These are phyloP conservation scores for Oxytropis ochrocephala DNA, from an alignment of 306 rosid species.

Conservation along the genomic window DNA sequence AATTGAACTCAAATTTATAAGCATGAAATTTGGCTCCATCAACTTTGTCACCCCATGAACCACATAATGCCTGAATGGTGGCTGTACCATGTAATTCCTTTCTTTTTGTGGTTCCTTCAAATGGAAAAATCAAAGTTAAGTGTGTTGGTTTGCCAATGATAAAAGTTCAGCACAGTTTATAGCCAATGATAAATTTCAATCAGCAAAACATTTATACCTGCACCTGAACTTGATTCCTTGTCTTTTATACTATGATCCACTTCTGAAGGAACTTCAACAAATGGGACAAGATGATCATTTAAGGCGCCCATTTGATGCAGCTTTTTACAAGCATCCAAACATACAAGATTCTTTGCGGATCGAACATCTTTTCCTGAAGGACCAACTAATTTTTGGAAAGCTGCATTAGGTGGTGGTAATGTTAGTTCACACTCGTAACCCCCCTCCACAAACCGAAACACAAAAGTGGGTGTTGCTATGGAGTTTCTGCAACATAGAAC, in stretches of 20 bases:
- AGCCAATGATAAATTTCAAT: conserved; percentile 1
- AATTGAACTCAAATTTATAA: conserved; percentile 65
- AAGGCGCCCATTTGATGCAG: conserved; percentile 79
- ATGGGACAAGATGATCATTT: conserved; percentile 74
- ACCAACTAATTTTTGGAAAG: conserved; percentile 65
- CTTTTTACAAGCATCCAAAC: conserved; percentile 91
- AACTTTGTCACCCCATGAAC: conserved; percentile 60
- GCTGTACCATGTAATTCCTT: conserved; percentile 86
- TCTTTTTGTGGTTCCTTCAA: conserved; percentile 79
- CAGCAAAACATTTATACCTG: conserved; percentile 41
- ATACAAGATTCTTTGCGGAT: conserved; percentile 67
- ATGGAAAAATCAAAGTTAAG: conserved; percentile 8
- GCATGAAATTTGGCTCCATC: conserved; percentile 55
- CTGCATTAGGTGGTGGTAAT: conserved; percentile 74
- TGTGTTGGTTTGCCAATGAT: not conserved
- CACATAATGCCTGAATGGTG: conserved; percentile 45
- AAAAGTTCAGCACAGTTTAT: not conserved
- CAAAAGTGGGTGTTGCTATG: conserved; percentile 49
- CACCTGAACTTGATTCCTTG: conserved; percentile 50
- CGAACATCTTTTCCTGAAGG: conserved; percentile 47
- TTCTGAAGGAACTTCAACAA: conserved; percentile 33
- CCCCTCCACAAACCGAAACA: conserved; percentile 32
- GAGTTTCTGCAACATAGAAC: conserved; percentile 47
- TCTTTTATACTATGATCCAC: conserved; percentile 25
- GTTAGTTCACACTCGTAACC: conserved; percentile 46